A percentile compares a stretch with the other conserved stretches of the same genome.
These are phyloP conservation scores for Malassezia pachydermatis DNA, from an alignment of 1,284 basidiomycete genomes.

Conservation along the genomic window DNA sequence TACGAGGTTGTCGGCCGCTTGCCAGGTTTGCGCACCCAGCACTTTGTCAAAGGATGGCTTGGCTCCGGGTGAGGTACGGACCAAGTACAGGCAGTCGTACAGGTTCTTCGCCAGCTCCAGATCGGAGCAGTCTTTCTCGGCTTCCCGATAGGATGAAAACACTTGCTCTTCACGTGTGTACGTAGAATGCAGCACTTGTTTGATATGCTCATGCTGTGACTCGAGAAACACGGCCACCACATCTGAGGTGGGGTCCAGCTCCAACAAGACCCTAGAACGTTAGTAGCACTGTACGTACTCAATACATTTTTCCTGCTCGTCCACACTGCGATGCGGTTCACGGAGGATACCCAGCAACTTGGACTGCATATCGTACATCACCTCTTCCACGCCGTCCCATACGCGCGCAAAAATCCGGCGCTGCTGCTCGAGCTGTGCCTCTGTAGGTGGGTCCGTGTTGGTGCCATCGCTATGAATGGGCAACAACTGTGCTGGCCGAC, in stretches of 20 bases:
- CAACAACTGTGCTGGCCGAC: conserved; percentile 68
- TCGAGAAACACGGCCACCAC: conserved; percentile 92
- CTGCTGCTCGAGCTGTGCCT: conserved; percentile 52
- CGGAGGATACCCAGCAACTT: conserved; percentile 67
- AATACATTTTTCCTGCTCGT: conserved; percentile 93
- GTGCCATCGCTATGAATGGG: conserved; percentile 50
- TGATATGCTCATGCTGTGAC: conserved; percentile 74
- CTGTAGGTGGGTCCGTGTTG: conserved; percentile 18
- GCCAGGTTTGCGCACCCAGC: conserved; percentile 55
- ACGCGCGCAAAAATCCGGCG: conserved; percentile 89
- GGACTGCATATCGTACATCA: conserved; percentile 80
- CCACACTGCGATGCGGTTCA: conserved; percentile 66
- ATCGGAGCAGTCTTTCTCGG: neutral
- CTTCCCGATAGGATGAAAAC: neutral
- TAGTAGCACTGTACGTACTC: no score
- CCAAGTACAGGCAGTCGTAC: conserved; percentile 38
- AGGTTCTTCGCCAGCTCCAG: conserved; percentile 52
- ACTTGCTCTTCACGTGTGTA: conserved; percentile 38
- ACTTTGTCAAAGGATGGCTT: conserved; percentile 23
- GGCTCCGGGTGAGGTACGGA: conserved; percentile 22
- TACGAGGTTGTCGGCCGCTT: conserved; percentile 60
- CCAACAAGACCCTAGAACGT: conserved; percentile 51
- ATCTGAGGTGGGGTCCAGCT: conserved; percentile 40
- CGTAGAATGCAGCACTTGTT: conserved; percentile 64
- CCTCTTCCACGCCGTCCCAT: conserved; percentile 87